Conservation (phyloP, 2,329 filamentous ascomycete species). For the Pleoardoris graminearum region DNA sequence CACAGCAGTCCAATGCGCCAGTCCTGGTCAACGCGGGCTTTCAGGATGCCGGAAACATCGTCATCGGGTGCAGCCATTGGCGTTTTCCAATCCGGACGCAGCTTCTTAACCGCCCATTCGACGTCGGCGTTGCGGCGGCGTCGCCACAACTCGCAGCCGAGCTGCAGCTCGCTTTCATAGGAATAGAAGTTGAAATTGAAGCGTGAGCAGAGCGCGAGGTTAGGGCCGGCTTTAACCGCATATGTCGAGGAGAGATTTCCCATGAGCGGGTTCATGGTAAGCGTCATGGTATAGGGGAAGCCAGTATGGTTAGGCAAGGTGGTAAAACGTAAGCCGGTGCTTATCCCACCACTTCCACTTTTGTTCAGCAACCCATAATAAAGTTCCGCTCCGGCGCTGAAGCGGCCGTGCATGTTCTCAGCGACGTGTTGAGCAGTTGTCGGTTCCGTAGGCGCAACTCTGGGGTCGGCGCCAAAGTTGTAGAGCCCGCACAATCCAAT, state of each 20-base stretch:
- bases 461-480: conserved; percentile 82
- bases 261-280: conserved; percentile 93
- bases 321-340: conserved; percentile 84
- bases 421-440: conserved; percentile 38
- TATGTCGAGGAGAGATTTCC: conserved; percentile 91
- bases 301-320: conserved; percentile 80
- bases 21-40: conserved; percentile 86
- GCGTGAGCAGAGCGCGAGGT: conserved; percentile 82
- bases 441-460: conserved; percentile 34
- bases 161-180: conserved; percentile 91
- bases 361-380: conserved; percentile 97
- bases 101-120: conserved; percentile 50
- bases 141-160: conserved; percentile 93
- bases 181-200: conserved; percentile 99
- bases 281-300: conserved; percentile 88
- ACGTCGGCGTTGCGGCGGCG: conserved; percentile 51
- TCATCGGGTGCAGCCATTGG: conserved; percentile 53
- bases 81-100: conserved; percentile 48
- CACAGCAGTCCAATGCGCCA: conserved; percentile 84
- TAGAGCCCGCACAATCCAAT: conserved; percentile 87
- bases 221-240: conserved; percentile 80
- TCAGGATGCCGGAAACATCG: conserved; percentile 82
- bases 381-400: conserved; percentile 88
- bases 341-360: conserved; percentile 87
- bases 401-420: conserved; percentile 72